Base-by-base conservation (phyloP, 2,329 filamentous ascomycete species). In the Aspergillus sp. region DNA sequence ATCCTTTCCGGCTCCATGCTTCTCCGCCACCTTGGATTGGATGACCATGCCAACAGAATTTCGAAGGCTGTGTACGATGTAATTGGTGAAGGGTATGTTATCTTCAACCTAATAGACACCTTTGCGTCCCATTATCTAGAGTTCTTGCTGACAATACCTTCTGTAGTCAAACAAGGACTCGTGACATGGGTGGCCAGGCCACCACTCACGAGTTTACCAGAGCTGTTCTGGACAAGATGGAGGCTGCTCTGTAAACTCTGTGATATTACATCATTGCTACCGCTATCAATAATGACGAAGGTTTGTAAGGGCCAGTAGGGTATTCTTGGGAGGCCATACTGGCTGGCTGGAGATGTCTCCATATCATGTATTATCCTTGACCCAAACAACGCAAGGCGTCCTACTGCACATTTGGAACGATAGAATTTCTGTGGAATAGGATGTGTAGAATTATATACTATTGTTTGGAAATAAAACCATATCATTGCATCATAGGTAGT, bases 21-120 rank as follows among this genome's bases (percentile, higher is more conserved):
- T 61, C 81, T 98, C 69, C 86, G 93, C 67, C 93, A 98, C 76
- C 81, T 98, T 56, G 93, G 93, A 59, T 86, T 98, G 40, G 91
- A 98, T 66, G 90, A 97, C 70, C 93, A 98, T 70, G 93, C 93
- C 64, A 96, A 96, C 82, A 85, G 93, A 68, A 95, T 97, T 73
- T 94, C 89, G 70, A 91, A 91, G 65, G 74, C 73, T 29, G 81
- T 86, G 37, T 85, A 86, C 65, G 81, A 83, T 66, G 82, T 85
- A 46, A 97, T 98, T 67, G 85, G 86, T 58, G 89, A 96, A 65
- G 90, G 88, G 88, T 93, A 76, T 75, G 85, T 77, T 44, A 33
- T 29, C 11, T 33, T 6, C 54, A 32, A 7, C 10, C 27, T 27
- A 30, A 26, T 3, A 32, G 27, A 19, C 28, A 6, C 26, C 7